Percentiles rank a stretch among this genome's conserved stretches.
Conservation (phyloP, 257 asterid genomes). For the Capsicum rhomboideum region DNA sequence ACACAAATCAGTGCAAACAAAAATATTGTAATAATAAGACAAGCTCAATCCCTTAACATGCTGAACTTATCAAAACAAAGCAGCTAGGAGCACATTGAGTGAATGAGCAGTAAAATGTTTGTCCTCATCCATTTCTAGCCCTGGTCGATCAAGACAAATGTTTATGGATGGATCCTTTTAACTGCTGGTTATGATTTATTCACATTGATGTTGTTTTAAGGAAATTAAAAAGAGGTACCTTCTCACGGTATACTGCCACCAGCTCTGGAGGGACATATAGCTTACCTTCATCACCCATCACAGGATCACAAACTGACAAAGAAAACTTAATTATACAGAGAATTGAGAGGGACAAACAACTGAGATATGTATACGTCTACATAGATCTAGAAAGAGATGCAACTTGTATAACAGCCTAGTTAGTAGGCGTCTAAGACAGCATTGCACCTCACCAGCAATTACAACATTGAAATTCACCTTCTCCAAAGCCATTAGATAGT, state of each 20-base stretch:
- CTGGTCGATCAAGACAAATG: neutral
- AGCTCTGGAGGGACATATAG: constrained; percentile 88
- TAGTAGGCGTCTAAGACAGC: neutral
- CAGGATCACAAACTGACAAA: constrained; percentile 94
- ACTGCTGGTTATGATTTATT: neutral
- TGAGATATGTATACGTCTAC: neutral
- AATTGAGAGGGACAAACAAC: neutral
- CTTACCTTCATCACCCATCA: constrained; percentile 97
- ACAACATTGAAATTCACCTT: neutral
- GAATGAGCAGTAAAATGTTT: neutral
- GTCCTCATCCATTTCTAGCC: neutral
- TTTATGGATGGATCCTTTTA: neutral
- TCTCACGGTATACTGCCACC: constrained; percentile 88
- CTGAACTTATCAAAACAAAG: neutral
- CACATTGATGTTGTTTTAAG: neutral
- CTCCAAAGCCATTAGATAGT: neutral
- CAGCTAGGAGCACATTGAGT: neutral
- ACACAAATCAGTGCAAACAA: neutral
- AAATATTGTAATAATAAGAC: neutral
- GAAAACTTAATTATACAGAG: constrained; percentile 6
- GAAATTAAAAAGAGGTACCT: constrained; percentile 36
- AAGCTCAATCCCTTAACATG: neutral
- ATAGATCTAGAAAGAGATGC: neutral
- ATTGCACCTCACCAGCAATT: neutral
- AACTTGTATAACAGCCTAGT: neutral